Conservation (phyloP, 148 eudicot species). For the Amaranthus palmeri region DNA sequence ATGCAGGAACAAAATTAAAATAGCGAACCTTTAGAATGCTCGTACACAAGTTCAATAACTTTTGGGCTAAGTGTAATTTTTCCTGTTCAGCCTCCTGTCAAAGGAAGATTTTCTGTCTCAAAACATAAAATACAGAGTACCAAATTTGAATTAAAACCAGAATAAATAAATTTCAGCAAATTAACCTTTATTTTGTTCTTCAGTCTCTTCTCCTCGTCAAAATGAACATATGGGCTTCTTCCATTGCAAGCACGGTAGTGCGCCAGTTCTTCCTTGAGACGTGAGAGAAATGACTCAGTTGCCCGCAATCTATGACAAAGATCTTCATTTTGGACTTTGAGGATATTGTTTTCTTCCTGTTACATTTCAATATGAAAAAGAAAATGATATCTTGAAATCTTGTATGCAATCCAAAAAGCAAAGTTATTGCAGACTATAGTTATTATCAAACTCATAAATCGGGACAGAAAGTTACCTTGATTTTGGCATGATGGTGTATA, state of each 20-base stretch:
- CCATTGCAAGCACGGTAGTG: conserved; percentile 45
- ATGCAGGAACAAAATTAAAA: neutral
- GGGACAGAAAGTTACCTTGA: conserved; percentile 48
- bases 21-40: conserved; percentile 60
- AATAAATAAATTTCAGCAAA: neutral
- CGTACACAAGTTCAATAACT: conserved; percentile 61
- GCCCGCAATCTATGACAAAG: conserved; percentile 46
- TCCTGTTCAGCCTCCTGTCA: conserved; percentile 71
- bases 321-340: conserved; percentile 69
- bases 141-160: neutral
- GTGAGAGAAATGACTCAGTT: conserved; percentile 44
- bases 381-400: neutral
- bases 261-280: conserved; percentile 52
- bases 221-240: conserved; percentile 31
- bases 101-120: neutral
- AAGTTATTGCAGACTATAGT: neutral
- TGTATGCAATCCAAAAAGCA: neutral
- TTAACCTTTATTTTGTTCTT: conserved; percentile 54
- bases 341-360: conserved; percentile 87
- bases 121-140: neutral
- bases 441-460: neutral
- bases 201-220: conserved; percentile 48
- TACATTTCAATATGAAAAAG: conserved; percentile 9
- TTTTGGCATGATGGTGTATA: conserved; percentile 93
- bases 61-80: conserved; percentile 64